phyloP scores from a whole-genome alignment of 441 rosid genomes.

The Gossypium davidsonii region DNA sequence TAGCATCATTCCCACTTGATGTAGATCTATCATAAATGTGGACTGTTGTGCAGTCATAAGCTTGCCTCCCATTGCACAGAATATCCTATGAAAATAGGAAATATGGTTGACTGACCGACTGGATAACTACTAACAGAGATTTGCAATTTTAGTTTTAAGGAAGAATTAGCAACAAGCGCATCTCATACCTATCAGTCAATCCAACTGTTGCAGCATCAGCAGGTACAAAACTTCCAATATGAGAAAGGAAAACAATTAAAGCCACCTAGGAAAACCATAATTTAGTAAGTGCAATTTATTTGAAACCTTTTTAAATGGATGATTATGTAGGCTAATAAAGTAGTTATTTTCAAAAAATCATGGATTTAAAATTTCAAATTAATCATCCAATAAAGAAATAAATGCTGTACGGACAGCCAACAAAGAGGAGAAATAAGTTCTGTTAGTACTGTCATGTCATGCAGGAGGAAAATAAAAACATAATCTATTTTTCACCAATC shows the following conservation, averaged over 20 bases:
- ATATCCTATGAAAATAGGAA: conserved; percentile 54
- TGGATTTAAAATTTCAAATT: not conserved
- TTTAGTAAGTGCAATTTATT: conserved; percentile 9
- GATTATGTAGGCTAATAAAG: not conserved
- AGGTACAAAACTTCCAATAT: conserved; percentile 97
- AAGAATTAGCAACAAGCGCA: conserved; percentile 16
- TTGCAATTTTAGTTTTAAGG: conserved; percentile 1
- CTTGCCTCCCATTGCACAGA: conserved; percentile 92
- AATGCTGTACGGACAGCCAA: not conserved
- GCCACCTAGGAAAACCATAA: conserved; percentile 60
- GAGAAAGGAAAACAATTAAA: conserved; percentile 89
- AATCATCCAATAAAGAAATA: not conserved
- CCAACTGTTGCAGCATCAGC: conserved; percentile 95
- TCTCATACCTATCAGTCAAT: conserved; percentile 75
- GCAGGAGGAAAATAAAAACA: not conserved
- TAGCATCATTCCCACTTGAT: conserved; percentile 96
- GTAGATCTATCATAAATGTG: conserved; percentile 95
- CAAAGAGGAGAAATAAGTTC: not conserved
- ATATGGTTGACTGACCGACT: conserved; percentile 12
- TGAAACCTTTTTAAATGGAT: not conserved
- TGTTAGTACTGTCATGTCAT: not conserved
- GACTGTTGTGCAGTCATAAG: conserved; percentile 90
- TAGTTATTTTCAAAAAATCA: not conserved
- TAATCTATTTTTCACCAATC: not conserved
- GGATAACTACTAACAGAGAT: not conserved